Evolutionary conservation across 2,329 filamentous ascomycete genomes (phyloP), one percentile per base, ranked within the genome.

Genomic region (Fusarium sarcochroum): DNA sequence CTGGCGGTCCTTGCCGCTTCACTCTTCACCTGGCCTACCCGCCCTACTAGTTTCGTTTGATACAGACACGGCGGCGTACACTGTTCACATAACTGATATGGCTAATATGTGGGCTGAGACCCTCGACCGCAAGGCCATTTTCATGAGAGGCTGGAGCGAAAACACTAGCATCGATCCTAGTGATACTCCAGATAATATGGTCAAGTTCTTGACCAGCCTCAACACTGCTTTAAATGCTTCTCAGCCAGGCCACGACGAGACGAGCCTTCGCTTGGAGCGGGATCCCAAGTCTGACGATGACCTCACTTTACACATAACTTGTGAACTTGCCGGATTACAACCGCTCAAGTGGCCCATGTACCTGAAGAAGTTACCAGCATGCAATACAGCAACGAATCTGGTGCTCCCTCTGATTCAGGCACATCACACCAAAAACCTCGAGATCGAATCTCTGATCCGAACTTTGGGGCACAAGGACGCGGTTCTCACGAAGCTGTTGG

Each of bases 131-230:
- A 83, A 82, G n/a, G 83, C 82, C 13, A 91, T 95, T 58, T 84
- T 89, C 56, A 80, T 84, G 61, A 87, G 91, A 61, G 90, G 88
- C 30, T 82, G 87, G 57, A 80, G 85, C 23, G 85, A 90, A 69
- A 85, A 89, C 70, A 92, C 90, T 17, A 89, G 87, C 63, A 93
- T 95, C 63, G 91, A 95, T 75, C 89, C 92, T 2, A 89, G 86
- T 74, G 89, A 91, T 68, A 90, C 90, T 62, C 81, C 84, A 0
- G 86, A 88, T 50, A 92, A 95, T 73, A 87, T 93, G 79, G 76
- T 80, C 25, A 89, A 89, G 50, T 88, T 95, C 51, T 80, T 94
- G 15, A 83, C 86, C 21, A 90, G 91, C 71, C 81, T 95, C 18
- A 78, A 81, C 48, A 80, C 80, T 40, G 84, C 85, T 30, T 78